Base-by-base conservation (phyloP, 164 flowering plant species). In the Stephania japonica region DNA sequence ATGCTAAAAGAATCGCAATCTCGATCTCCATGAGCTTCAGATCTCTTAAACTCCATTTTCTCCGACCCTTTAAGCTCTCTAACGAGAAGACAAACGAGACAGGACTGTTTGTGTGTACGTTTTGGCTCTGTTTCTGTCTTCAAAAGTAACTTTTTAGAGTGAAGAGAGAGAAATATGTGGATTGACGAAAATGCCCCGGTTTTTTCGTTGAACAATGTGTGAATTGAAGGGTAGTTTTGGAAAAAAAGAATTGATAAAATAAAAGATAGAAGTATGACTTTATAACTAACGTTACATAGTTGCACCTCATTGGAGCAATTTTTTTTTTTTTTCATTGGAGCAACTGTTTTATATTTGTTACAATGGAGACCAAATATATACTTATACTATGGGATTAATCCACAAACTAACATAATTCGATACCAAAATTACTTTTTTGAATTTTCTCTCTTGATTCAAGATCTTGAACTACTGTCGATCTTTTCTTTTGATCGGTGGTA, bases 31-130 rank as follows among this genome's bases (percentile, higher is more conserved):
- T 14, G 64, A 69, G 68, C 9, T 43, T 62, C 68, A 62, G 74
- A 68, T 75, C 70, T 68, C 66, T 65, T 49, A 8, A 5, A 56
- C 64, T 70, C 65, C 69, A 71, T 65, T 14, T 50, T 71, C 19
- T 27, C 64, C 6, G 16, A 27, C 32, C 38, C 44, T 47, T 73
- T 47, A 24, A 56, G 64, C 47, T 62, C 47, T 43, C 4, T 44
- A 3, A 23, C 27, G n/a, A 66, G 18, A 38, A 73, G 69, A 73
- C 70, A 53, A 50, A 67, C 65, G 41, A 47, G 56, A 43, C 53
- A 44, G 14, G 16, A 16, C 62, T 65, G 66, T 26, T 11, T 25
- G 65, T 70, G 9, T 41, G 24, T 67, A 42, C 70, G 70, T 67
- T 67, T 67, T 41, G 42, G 44, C 49, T 68, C 50, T 42, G 53